A percentile compares a stretch with the other conserved stretches of the same genome.
Conservation (phyloP, 2,329 filamentous ascomycete species). For the Fusarium sp. region DNA sequence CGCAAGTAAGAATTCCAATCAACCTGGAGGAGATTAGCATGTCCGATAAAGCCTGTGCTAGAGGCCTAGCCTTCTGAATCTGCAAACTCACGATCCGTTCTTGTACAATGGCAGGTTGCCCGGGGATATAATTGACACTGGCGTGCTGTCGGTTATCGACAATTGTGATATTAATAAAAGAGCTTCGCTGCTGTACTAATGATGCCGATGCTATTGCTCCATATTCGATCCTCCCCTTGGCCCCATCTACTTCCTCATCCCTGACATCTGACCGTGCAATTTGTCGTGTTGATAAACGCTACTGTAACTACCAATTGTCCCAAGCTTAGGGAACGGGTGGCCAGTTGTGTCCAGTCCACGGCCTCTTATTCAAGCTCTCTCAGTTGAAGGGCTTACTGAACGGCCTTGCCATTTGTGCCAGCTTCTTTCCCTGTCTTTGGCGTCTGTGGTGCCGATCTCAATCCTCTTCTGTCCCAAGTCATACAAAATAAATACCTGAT, state of each 20-base stretch:
- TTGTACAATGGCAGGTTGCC: constrained; percentile 34
- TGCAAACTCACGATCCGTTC: constrained; percentile 14
- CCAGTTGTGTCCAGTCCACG: constrained; percentile 4
- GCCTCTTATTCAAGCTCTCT: background rate
- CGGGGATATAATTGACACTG: constrained; percentile 36
- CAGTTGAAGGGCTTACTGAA: background rate
- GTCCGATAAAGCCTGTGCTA: constrained; percentile 7
- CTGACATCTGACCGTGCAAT: constrained; percentile 6
- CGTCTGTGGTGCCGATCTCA: constrained; percentile 15
- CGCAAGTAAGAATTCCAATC: constrained; percentile 35
- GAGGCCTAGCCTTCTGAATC: background rate
- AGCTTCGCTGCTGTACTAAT: background rate
- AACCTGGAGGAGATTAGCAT: constrained; percentile 36
- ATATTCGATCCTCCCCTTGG: background rate
- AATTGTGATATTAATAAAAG: constrained; percentile 22
- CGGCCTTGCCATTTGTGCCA: background rate
- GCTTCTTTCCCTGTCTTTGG: constrained; percentile 5
- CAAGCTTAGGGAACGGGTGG: background rate
- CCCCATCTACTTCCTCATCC: constrained; percentile 19
- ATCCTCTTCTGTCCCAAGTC: constrained; percentile 1
- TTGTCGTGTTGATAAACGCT: constrained; percentile 1
- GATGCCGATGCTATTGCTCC: background rate
- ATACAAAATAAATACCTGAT: background rate
- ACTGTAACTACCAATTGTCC: background rate
- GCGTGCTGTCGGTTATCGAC: background rate